Percentiles rank a stretch among this genome's conserved stretches.
phyloP scores from a whole-genome alignment of 371 early-diverging fungal genomes.

The Capillidium heterosporum region DNA sequence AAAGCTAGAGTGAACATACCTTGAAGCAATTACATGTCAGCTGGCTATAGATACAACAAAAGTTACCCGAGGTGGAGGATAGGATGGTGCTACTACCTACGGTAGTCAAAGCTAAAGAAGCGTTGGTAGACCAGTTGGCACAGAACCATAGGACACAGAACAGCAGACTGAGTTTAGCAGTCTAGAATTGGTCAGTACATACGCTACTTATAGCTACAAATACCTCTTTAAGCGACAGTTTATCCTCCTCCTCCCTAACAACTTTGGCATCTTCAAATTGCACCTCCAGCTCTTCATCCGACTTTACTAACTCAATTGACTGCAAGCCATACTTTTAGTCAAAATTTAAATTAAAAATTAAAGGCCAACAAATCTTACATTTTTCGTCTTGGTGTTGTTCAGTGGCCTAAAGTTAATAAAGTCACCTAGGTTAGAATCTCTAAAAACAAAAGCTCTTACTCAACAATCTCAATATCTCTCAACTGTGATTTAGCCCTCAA shows the following conservation, averaged over 20 bases:
- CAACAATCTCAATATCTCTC: no score
- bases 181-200: slow-evolving; percentile 19
- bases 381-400: no score
- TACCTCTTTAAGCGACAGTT: neutral
- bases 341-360: neutral
- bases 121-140: slow-evolving; percentile 57
- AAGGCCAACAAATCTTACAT: no score
- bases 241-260: neutral
- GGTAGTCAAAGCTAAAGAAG: slow-evolving; percentile 54
- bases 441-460: neutral
- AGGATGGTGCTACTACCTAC: slow-evolving; percentile 70
- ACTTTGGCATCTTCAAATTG: neutral
- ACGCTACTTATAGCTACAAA: neutral
- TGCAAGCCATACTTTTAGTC: neutral
- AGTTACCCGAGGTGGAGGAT: slow-evolving; percentile 42
- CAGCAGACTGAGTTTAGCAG: slow-evolving; percentile 41
- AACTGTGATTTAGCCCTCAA: neutral
- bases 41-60: neutral
- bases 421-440: neutral
- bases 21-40: neutral
- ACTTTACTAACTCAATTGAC: no score
- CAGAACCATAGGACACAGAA: slow-evolving; percentile 68
- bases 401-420: neutral
- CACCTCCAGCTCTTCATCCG: neutral
- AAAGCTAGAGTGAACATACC: slow-evolving; percentile 55